A percentile compares a stretch with the other conserved stretches of the same genome.
Evolutionary conservation across 1,284 basidiomycete genomes (phyloP).

Genomic region (Cutaneotrichosporon sp.): DNA sequence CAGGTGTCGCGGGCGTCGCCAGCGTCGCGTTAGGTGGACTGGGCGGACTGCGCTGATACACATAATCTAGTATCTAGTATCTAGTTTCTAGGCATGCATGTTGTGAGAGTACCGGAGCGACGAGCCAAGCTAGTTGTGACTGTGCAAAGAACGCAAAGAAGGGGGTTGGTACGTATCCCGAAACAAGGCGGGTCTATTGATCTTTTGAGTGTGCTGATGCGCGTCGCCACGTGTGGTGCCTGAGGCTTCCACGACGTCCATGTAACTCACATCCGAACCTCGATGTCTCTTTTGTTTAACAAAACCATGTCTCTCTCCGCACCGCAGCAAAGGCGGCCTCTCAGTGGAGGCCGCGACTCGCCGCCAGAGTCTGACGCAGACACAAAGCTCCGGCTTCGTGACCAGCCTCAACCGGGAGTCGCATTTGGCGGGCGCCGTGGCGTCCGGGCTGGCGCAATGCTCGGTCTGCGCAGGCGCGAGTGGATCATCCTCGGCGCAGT

Average conservation of each 20-base stretch:
- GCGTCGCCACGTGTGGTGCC: neutral
- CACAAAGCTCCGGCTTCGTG: conserved; percentile 19
- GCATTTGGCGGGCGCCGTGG: conserved; percentile 36
- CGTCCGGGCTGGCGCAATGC: conserved; percentile 23
- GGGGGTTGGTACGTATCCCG: no score
- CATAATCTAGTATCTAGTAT: neutral
- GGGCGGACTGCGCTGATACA: neutral
- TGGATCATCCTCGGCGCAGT: conserved; percentile 42
- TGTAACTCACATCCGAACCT: neutral
- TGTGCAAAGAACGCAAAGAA: no score
- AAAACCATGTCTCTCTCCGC: conserved; percentile 19
- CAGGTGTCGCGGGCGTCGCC: neutral
- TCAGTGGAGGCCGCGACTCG: conserved; percentile 7
- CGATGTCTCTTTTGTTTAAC: neutral
- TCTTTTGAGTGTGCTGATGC: neutral
- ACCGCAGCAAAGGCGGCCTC: conserved; percentile 17
- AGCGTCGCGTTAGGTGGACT: no score
- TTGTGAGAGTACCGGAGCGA: neutral
- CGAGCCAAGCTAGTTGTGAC: no score
- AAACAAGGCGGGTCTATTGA: no score
- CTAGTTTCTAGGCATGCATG: conserved; percentile 2
- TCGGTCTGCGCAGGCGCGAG: conserved; percentile 41
- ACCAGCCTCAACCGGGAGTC: conserved; percentile 5
- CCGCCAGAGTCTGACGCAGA: conserved; percentile 27
- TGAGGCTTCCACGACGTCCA: neutral